Evolutionary conservation across 495 filamentous ascomycete genomes (phyloP).

Genomic region (Xylaria castorea): DNA sequence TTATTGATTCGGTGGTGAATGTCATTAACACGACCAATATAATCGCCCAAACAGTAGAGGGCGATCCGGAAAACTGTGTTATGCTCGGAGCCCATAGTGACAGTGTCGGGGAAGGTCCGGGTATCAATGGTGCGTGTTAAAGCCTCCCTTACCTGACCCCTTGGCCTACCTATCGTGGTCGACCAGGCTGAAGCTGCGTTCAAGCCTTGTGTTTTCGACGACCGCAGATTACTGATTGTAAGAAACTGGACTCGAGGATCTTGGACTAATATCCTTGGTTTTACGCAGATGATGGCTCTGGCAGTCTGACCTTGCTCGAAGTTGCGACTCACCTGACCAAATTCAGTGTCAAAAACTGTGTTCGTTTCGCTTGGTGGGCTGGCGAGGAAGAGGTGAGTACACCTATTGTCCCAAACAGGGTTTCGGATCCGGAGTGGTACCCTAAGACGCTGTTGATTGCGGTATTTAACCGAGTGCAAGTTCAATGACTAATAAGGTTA

Average conservation of each 20-base stretch:
- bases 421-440: background rate
- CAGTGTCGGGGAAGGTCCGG: conserved; percentile 58
- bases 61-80: conserved; percentile 62
- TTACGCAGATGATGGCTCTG: conserved; percentile 57
- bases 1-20: conserved; percentile 59
- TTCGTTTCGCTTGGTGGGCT: conserved; percentile 65
- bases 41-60: conserved; percentile 60
- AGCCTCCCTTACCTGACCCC: background rate
- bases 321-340: conserved; percentile 57
- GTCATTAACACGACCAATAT: conserved; percentile 58
- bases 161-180: background rate
- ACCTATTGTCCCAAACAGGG: background rate
- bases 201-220: background rate
- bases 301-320: conserved; percentile 60
- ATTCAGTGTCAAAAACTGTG: conserved; percentile 61
- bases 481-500: background rate
- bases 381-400: conserved; percentile 58
- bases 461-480: background rate
- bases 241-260: background rate
- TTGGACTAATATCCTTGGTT: conserved; percentile 29
- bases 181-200: no score
- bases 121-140: conserved; percentile 32
- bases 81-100: conserved; percentile 65
- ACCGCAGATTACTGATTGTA: background rate
- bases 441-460: background rate